Conservation (phyloP, 306 rosid species). For the Lablab purpureus region DNA sequence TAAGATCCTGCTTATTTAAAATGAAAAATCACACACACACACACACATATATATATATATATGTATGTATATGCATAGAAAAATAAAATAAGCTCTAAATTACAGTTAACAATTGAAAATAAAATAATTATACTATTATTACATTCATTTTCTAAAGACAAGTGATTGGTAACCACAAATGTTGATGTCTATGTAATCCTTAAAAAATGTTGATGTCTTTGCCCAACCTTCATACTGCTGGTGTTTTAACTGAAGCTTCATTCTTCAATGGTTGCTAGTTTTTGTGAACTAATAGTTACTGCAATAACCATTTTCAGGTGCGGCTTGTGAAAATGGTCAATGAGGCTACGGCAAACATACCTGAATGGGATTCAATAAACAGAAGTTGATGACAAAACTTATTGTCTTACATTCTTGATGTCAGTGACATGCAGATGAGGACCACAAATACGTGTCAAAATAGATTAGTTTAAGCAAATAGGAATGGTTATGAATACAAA, state of each 20-base stretch:
- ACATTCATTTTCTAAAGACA: not conserved
- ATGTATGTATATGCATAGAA: no score
- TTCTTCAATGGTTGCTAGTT: not conserved
- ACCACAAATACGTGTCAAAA: constrained; percentile 43
- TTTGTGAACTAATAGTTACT: constrained; percentile 34
- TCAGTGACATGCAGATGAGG: constrained; percentile 31
- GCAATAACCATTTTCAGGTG: constrained; percentile 56
- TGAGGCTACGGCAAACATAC: constrained; percentile 79
- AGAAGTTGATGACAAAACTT: constrained; percentile 46
- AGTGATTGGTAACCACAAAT: not conserved
- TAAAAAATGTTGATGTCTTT: not conserved
- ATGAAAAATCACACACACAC: no score
- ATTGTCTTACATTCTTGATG: not conserved
- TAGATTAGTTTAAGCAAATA: constrained; percentile 37
- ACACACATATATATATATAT: no score
- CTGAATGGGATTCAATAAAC: constrained; percentile 64
- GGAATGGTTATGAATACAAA: constrained; percentile 46
- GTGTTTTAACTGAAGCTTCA: not conserved
- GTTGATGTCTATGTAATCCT: not conserved
- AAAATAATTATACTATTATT: no score
- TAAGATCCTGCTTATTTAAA: no score
- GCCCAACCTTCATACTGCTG: not conserved
- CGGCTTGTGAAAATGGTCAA: constrained; percentile 84
- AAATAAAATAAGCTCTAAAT: no score
- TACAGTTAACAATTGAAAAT: no score